These are phyloP conservation scores for Neurospora hispaniola DNA, from an alignment of 495 filamentous ascomycete species.

Conservation along the genomic window DNA sequence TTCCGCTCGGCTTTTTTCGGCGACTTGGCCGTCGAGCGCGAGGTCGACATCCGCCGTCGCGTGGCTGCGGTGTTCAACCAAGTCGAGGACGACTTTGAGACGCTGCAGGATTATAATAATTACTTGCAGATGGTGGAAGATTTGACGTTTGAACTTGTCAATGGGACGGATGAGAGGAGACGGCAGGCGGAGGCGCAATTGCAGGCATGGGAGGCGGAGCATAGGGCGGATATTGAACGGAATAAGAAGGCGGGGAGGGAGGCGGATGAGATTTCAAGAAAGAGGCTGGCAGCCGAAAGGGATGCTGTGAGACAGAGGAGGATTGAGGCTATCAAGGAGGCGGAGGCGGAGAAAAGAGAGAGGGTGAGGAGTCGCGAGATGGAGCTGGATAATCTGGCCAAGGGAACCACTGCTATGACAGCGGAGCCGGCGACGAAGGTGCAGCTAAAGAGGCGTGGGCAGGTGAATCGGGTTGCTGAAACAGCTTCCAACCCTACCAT, in stretches of 20 bases:
- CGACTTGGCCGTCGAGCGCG: slow-evolving; percentile 81
- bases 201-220: slow-evolving; percentile 55
- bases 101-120: slow-evolving; percentile 73
- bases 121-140: slow-evolving; percentile 91
- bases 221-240: slow-evolving; percentile 58
- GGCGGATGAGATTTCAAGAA: slow-evolving; percentile 33
- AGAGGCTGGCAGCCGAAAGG: slow-evolving; percentile 28
- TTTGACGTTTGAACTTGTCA: slow-evolving; percentile 77
- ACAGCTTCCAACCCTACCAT: slow-evolving; percentile 8
- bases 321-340: slow-evolving; percentile 47
- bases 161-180: slow-evolving; percentile 54
- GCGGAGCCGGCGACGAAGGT: slow-evolving; percentile 42
- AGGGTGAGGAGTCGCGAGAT: slow-evolving; percentile 36
- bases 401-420: not conserved
- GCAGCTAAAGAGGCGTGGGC: slow-evolving; percentile 56
- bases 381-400: slow-evolving; percentile 39
- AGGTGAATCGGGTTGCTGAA: slow-evolving; percentile 21
- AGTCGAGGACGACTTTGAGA: slow-evolving; percentile 81
- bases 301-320: slow-evolving; percentile 50
- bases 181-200: slow-evolving; percentile 55
- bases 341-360: slow-evolving; percentile 43
- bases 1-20: slow-evolving; percentile 87
- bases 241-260: slow-evolving; percentile 55
- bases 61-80: slow-evolving; percentile 81
- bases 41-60: slow-evolving; percentile 80